Evolutionary conservation across 2,329 filamentous ascomycete genomes (phyloP).

Genomic region (Neurospora sp.): DNA sequence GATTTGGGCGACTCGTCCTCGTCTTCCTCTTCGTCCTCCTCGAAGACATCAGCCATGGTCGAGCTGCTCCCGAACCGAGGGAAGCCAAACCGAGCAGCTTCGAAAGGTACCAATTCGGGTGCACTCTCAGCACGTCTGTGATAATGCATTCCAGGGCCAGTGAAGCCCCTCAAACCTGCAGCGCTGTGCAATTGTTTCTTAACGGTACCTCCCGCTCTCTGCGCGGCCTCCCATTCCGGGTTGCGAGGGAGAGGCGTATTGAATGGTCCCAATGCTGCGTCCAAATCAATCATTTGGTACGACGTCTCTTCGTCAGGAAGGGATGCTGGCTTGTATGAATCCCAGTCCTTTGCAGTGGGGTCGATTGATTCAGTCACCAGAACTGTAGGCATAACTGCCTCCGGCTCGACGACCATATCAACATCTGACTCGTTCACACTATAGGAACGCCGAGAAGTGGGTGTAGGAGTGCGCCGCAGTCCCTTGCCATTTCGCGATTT

Average conservation of each 20-base stretch:
- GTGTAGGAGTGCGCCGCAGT: conserved; percentile 36
- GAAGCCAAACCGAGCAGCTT: conserved; percentile 46
- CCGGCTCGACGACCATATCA: conserved; percentile 19
- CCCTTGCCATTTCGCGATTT: conserved; percentile 38
- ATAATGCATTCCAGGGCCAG: conserved; percentile 61
- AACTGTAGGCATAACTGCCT: conserved; percentile 28
- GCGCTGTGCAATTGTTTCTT: conserved; percentile 70
- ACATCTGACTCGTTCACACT: conserved; percentile 19
- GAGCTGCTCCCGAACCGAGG: conserved; percentile 56
- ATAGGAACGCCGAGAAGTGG: conserved; percentile 27
- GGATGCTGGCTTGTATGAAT: conserved; percentile 26
- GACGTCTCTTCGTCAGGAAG: conserved; percentile 51
- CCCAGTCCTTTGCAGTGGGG: conserved; percentile 16
- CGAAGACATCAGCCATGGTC: conserved; percentile 78
- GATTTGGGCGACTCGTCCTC: conserved; percentile 34
- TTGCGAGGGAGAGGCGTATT: conserved; percentile 63
- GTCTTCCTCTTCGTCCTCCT: conserved; percentile 63
- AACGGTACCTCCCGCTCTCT: conserved; percentile 43
- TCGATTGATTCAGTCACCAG: conserved; percentile 29
- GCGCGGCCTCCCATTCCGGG: conserved; percentile 57
- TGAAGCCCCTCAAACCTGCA: conserved; percentile 58
- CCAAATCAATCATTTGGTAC: conserved; percentile 82
- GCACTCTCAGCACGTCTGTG: conserved; percentile 73
- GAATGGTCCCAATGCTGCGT: conserved; percentile 86
- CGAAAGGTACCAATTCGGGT: conserved; percentile 68